Conservation (phyloP, 345 rosid genomes). For the Corymbia maculata region DNA sequence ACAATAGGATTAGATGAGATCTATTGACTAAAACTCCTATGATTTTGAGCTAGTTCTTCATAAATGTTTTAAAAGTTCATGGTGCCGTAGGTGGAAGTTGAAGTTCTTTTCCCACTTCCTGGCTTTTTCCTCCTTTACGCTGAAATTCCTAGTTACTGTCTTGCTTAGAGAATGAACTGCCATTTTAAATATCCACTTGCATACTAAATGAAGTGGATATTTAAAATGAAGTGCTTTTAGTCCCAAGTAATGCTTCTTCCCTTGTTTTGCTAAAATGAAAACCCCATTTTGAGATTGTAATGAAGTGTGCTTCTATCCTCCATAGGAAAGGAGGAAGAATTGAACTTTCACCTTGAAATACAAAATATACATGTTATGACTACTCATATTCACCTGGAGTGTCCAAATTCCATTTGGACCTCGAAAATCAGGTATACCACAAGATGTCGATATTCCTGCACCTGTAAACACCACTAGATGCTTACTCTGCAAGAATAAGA, state of each 20-base stretch:
- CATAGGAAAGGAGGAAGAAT: neutral
- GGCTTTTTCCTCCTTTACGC: neutral
- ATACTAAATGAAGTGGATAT: neutral
- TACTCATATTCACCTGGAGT: slow-evolving; percentile 45
- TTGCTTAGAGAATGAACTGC: neutral
- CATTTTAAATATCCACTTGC: neutral
- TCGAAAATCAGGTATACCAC: slow-evolving; percentile 97
- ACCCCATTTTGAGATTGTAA: neutral
- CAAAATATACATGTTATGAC: neutral
- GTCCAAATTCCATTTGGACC: slow-evolving; percentile 99
- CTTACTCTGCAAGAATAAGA: slow-evolving; percentile 76
- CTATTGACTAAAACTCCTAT: neutral
- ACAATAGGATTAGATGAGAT: neutral
- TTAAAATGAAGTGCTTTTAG: neutral
- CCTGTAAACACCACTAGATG: slow-evolving; percentile 97
- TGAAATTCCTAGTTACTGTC: neutral
- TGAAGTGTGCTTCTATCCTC: neutral
- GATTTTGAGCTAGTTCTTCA: neutral
- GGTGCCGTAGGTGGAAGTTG: neutral
- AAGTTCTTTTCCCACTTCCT: neutral
- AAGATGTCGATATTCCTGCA: slow-evolving; percentile 97
- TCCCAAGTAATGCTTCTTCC: neutral
- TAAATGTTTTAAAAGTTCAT: neutral
- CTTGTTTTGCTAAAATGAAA: neutral
- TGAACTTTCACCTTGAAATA: neutral